Percentiles rank a stretch among this genome's conserved stretches.
Evolutionary conservation across 2,329 filamentous ascomycete species (phyloP).

Genomic region (Cladophialophora carrionii): DNA sequence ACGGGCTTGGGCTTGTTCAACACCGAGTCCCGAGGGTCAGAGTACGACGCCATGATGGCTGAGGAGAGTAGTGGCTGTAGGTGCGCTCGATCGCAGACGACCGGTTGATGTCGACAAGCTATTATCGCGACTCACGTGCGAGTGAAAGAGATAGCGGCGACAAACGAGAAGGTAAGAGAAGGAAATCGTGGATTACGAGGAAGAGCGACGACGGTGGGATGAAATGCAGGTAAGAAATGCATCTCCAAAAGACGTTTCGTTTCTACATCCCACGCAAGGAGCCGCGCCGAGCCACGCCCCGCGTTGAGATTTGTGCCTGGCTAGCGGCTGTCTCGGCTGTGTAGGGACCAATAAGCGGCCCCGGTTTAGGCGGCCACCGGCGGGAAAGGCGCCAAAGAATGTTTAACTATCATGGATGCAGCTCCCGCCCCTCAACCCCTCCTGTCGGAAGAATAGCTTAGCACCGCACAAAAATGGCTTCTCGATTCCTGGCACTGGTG

Average conservation of each 20-base stretch:
- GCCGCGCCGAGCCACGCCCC: slow-evolving; percentile 21
- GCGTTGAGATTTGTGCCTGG: slow-evolving; percentile 26
- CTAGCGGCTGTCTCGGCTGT: slow-evolving; percentile 19
- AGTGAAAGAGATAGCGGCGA: background rate
- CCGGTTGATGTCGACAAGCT: background rate
- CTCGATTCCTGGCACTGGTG: background rate
- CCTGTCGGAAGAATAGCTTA: background rate
- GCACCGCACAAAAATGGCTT: background rate
- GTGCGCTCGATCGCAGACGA: background rate
- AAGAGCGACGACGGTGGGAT: slow-evolving; percentile 6
- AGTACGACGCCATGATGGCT: slow-evolving; percentile 26
- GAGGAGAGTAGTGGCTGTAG: background rate
- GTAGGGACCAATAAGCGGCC: slow-evolving; percentile 5
- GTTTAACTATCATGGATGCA: background rate
- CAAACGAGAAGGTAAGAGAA: background rate
- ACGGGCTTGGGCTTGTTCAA: slow-evolving; percentile 39
- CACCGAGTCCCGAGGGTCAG: slow-evolving; percentile 34
- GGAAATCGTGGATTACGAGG: slow-evolving; percentile 11
- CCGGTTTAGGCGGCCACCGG: slow-evolving; percentile 3
- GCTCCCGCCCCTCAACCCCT: background rate
- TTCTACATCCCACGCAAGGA: background rate
- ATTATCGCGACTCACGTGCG: background rate
- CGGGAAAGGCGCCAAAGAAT: slow-evolving; percentile 16
- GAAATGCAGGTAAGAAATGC: slow-evolving; percentile 17
- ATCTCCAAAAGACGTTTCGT: slow-evolving; percentile 12